phyloP scores from a whole-genome alignment of 306 rosid species.

The Vigna trinervia region DNA sequence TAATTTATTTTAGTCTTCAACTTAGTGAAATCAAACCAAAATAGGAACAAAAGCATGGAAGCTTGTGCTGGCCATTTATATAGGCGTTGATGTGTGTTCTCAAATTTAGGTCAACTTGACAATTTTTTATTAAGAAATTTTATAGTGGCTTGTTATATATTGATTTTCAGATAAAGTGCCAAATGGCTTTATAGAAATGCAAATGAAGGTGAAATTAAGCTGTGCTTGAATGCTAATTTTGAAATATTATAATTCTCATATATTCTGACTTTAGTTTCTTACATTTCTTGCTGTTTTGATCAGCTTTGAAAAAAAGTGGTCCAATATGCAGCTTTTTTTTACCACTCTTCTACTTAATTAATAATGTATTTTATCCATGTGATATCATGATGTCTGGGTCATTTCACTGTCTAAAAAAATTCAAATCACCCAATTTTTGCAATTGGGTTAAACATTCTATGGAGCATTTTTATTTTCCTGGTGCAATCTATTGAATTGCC shows the following conservation, averaged over 20 bases:
- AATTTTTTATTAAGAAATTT: constrained; percentile 23
- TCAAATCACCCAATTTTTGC: background rate
- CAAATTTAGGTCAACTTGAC: constrained; percentile 39
- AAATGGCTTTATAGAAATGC: constrained; percentile 48
- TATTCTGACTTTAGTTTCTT: constrained; percentile 23
- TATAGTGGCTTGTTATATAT: constrained; percentile 38
- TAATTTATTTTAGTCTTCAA: constrained; percentile 36
- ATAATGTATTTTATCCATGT: background rate
- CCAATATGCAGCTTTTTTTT: no score
- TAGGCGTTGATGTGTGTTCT: constrained; percentile 30
- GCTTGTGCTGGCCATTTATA: constrained; percentile 32
- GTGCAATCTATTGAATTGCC: no score
- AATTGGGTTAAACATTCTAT: background rate
- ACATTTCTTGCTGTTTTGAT: background rate
- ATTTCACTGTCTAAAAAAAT: background rate
- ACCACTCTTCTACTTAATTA: background rate
- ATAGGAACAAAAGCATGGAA: constrained; percentile 34
- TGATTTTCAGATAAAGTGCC: constrained; percentile 47
- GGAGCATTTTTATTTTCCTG: background rate
- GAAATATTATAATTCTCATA: constrained; percentile 15
- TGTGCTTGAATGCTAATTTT: constrained; percentile 42
- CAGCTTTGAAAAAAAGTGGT: background rate
- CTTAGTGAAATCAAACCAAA: constrained; percentile 41
- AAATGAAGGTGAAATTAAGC: constrained; percentile 38
- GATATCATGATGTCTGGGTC: background rate